Evolutionary conservation across 148 eudicot genomes (phyloP).

Genomic region (Amaranthus cruentus): DNA sequence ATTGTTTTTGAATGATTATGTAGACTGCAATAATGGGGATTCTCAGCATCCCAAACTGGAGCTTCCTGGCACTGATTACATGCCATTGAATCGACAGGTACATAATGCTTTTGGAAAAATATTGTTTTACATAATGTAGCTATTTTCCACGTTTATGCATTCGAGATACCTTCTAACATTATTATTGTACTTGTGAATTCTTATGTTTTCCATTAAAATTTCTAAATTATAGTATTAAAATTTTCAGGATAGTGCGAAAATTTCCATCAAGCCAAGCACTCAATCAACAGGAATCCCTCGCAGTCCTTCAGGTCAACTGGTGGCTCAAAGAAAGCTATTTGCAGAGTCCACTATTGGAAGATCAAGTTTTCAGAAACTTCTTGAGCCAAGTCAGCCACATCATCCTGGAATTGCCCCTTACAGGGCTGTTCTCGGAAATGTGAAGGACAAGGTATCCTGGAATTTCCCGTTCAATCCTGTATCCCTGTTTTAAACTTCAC

Average conservation of each 20-base stretch:
- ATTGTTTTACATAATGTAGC: neutral
- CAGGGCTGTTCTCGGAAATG: conserved; percentile 76
- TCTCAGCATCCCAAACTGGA: conserved; percentile 62
- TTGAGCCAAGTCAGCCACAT: conserved; percentile 71
- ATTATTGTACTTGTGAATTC: neutral
- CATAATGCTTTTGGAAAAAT: neutral
- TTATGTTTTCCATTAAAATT: neutral
- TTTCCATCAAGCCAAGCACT: conserved; percentile 20
- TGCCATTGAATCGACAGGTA: conserved; percentile 59
- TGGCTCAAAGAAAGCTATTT: conserved; percentile 60
- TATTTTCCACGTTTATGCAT: neutral
- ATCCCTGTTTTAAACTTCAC: neutral
- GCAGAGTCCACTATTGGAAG: conserved; percentile 68
- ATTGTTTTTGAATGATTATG: conserved; percentile 7
- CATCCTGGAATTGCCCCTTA: conserved; percentile 75
- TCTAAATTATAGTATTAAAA: neutral
- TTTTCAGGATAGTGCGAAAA: conserved; percentile 40
- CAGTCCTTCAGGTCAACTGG: conserved; percentile 37
- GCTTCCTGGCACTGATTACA: conserved; percentile 64
- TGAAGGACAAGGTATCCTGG: conserved; percentile 65
- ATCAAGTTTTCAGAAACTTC: conserved; percentile 78
- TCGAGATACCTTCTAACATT: neutral
- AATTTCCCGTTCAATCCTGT: neutral
- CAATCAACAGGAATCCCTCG: conserved; percentile 26
- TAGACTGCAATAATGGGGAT: conserved; percentile 56